Conservation (phyloP, 1,284 basidiomycete genomes). For the Boletus hoseneyae region DNA sequence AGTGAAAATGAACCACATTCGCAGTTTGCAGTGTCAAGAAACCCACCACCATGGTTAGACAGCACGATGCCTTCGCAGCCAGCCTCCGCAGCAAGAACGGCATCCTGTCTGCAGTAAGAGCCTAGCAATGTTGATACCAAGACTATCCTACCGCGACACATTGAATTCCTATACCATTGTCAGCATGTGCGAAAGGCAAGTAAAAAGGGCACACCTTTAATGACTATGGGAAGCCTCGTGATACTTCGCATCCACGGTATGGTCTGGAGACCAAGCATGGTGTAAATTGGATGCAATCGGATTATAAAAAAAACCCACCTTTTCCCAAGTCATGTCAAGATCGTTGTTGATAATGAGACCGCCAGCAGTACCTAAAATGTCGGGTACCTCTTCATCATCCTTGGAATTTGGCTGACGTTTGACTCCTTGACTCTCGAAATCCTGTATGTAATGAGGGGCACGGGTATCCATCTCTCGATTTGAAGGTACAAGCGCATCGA, state of each 20-base stretch:
- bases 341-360: conserved; percentile 62
- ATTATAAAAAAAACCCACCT: conserved; percentile 34
- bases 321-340: conserved; percentile 70
- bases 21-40: conserved; percentile 10
- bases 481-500: conserved; percentile 84
- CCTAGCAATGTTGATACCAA: background rate
- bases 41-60: conserved; percentile 87
- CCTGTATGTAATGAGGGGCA: conserved; percentile 60
- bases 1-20: conserved; percentile 2
- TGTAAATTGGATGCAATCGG: conserved; percentile 1
- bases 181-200: conserved; percentile 5
- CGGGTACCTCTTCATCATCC: conserved; percentile 35
- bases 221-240: conserved; percentile 77
- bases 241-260: conserved; percentile 76
- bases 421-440: conserved; percentile 45
- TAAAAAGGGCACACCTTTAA: conserved; percentile 58
- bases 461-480: conserved; percentile 82
- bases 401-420: conserved; percentile 25
- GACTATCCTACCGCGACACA: conserved; percentile 58
- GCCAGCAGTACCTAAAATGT: conserved; percentile 62
- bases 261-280: conserved; percentile 41
- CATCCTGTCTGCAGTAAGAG: conserved; percentile 50
- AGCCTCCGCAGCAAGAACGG: conserved; percentile 83
- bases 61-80: conserved; percentile 85
- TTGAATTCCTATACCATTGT: conserved; percentile 52